Base-by-base conservation (phyloP, 352 stramenopile species). In the Globisporangium paroecandrum region DNA sequence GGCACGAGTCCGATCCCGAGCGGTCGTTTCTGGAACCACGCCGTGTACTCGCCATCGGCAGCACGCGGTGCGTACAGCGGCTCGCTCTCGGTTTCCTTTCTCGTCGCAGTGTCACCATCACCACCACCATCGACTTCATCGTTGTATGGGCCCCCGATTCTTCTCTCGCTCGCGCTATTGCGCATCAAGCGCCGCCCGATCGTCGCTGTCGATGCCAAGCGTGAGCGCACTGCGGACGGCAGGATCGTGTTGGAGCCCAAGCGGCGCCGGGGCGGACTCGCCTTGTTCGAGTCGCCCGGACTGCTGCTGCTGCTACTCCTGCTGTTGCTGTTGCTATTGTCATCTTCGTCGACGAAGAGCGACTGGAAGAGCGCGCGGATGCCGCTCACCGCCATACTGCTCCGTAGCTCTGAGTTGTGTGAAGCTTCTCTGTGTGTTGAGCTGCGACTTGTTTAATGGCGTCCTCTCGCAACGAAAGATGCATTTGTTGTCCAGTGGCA, bases 1-100 rank as follows among this genome's bases (percentile, higher is more conserved):
- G 85, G 85, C 68, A 93, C 83, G 68, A 93, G 83, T 10, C 83
- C 85, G 60, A 93, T 77, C 18, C 85, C 85, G 24, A 93, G 78
- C 43, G 85, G 85, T 58, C 89, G 89, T 41, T 65, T 71, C 43
- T 71, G 63, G 65, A 93, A 91, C 59, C 77, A 87, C 27, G 82
- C 81, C 54, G 85, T 89, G 74, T 83, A 91, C 70, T 91, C 83
- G 57, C 83, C 83, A 24, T 91, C 83, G 0, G 89, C 74, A 15
- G 67, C 71, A 59, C 77, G 85, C 7, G 79, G 69, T 12, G 60
- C 65, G 62, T 89, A 91, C 64, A 70, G 61, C 15, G 69, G 32
- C 64, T 81, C 73, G 43, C 4, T 27, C n/a, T 49, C 13, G 15
- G 2, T 18, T n/a, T 49, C 41, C 15, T 43, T 43, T 43, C 41